These are phyloP conservation scores for Annulohypoxylon moriforme DNA, from an alignment of 495 filamentous ascomycete genomes.

Conservation along the genomic window DNA sequence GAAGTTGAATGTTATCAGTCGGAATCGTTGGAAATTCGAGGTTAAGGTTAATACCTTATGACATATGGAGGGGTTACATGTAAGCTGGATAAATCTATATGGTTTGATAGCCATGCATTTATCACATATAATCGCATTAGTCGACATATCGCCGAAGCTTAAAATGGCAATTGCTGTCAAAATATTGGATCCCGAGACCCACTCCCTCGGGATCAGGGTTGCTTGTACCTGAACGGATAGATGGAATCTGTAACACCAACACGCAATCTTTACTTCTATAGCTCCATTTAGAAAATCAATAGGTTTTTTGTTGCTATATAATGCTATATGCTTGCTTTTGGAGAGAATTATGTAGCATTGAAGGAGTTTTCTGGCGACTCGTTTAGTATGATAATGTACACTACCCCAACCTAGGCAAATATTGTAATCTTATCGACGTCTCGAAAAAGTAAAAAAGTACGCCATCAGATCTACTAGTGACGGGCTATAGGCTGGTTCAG, in stretches of 20 bases:
- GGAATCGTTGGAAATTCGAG: conserved; percentile 1
- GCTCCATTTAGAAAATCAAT: not conserved
- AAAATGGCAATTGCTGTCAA: conserved; percentile 2
- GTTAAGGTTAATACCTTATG: conserved; percentile 1
- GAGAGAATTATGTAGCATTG: not conserved
- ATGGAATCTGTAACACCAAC: conserved; percentile 1
- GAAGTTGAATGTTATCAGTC: not conserved
- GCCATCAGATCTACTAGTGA: not conserved
- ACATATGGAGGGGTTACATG: conserved; percentile 18
- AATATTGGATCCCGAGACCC: conserved; percentile 1
- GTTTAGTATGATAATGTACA: not conserved
- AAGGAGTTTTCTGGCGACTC: not conserved
- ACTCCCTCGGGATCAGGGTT: conserved; percentile 11
- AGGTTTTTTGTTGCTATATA: not conserved
- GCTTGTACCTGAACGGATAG: conserved; percentile 7
- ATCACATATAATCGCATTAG: not conserved
- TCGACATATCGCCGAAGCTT: not conserved
- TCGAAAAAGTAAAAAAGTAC: conserved; percentile 23
- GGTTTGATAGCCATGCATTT: no score
- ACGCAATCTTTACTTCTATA: not conserved
- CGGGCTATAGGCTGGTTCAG: conserved; percentile 1
- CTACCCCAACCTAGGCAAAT: conserved; percentile 4
- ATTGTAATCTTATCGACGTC: conserved; percentile 2
- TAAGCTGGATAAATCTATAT: not conserved
- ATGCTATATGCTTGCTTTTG: not conserved